Base-by-base conservation (phyloP, 1,284 basidiomycete species). In the Trichosporon asahii region DNA sequence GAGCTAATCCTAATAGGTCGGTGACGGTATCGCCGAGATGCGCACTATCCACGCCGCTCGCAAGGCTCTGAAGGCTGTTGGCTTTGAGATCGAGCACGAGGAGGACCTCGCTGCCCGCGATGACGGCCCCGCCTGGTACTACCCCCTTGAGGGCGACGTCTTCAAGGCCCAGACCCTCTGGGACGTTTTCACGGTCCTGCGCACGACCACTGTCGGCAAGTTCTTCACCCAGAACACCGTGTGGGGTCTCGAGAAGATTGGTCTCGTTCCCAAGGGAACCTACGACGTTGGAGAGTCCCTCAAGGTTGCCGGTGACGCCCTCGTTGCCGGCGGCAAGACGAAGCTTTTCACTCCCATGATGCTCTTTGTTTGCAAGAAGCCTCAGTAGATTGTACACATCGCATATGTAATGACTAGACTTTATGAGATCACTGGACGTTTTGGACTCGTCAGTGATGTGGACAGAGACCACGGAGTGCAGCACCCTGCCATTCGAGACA, bases 1-100 rank as follows among this genome's bases (percentile, higher is more conserved):
- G 31, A 23, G 29, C 31, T 57, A 35, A 64, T 21, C 23, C 1
- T 21, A 18, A 70, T 82, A 87, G 81, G 76, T 98, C 68, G 96
- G 96, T 61, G 95, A 97, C 82, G 96, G 97, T 75, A 98, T 99
- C 79, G 94, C 96, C 23, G 94, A 98, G 86, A 98, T 99, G 95
- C 91, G 96, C 23, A 89, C 89, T 37, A 86, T 96, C 68, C 81
- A 85, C 57, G 85, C 87, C 69, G 90, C 94, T 1, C 89, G 93
- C 72, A 83, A 90, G 71, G 97, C 96, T 0, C 85, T 99, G 74
- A 86, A 89, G 79, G 87, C 86, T 2, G 95, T 98, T 71, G 96
- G 96, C 27, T 95, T 98, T 86, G 84, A 91, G 80, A 89, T 99
- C 74, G 87, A 92, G 76, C 90, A 93, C 80, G 95, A 98, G 80